Percentiles rank a stretch among this genome's conserved stretches.
These are phyloP conservation scores for Rubroboletus pulcherrimus DNA, from an alignment of 768 basidiomycete genomes.

Conservation along the genomic window DNA sequence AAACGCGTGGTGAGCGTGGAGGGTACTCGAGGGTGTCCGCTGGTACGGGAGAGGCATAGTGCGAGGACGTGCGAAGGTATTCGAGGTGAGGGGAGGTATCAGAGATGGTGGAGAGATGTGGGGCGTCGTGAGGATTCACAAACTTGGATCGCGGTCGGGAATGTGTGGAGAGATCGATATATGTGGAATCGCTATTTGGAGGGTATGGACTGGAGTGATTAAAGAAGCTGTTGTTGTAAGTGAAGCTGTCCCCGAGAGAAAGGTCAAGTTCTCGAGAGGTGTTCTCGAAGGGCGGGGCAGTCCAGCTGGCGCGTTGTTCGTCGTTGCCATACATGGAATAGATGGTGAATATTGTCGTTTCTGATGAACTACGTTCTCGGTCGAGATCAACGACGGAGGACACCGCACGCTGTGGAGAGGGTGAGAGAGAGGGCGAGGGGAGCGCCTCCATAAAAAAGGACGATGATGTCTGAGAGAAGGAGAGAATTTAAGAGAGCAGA, in stretches of 20 bases:
- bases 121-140: constrained; percentile 20
- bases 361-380: constrained; percentile 56
- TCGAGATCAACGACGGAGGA: constrained; percentile 28
- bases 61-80: constrained; percentile 19
- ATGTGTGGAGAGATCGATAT: constrained; percentile 28
- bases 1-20: constrained; percentile 26
- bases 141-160: constrained; percentile 20
- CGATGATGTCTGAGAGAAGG: background rate
- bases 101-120: constrained; percentile 23
- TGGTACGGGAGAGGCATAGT: constrained; percentile 11
- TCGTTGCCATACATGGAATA: constrained; percentile 85
- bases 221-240: constrained; percentile 33
- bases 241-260: constrained; percentile 31
- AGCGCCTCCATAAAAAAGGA: constrained; percentile 39
- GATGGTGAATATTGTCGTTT: constrained; percentile 76
- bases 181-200: constrained; percentile 24
- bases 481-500: background rate
- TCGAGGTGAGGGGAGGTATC: constrained; percentile 23
- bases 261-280: constrained; percentile 37
- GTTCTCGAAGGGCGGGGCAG: constrained; percentile 37
- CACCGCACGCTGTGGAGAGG: constrained; percentile 26
- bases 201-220: constrained; percentile 18
- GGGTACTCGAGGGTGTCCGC: constrained; percentile 20
- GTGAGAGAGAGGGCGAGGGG: constrained; percentile 24
- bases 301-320: constrained; percentile 44